Percentiles rank a stretch among this genome's conserved stretches.
These are phyloP conservation scores for Suillus subaureus DNA, from an alignment of 768 basidiomycete genomes.

Conservation along the genomic window DNA sequence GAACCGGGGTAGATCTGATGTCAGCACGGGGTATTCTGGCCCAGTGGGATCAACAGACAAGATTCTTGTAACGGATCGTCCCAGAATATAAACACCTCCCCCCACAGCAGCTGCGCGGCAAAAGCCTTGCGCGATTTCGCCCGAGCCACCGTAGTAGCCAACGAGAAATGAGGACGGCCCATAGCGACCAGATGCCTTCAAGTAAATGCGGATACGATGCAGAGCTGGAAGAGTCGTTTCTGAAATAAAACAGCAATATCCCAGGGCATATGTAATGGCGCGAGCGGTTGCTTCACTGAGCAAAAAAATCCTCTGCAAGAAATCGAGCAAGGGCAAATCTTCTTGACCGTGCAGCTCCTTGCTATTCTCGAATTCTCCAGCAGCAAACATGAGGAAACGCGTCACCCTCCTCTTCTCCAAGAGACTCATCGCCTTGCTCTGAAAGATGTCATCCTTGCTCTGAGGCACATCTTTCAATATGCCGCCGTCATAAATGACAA, in stretches of 20 bases:
- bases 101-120: constrained; percentile 84
- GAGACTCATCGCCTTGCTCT: constrained; percentile 71
- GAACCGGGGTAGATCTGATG: constrained; percentile 31
- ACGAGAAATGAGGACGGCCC: constrained; percentile 88
- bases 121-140: constrained; percentile 92
- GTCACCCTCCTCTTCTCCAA: constrained; percentile 89
- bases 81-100: constrained; percentile 74
- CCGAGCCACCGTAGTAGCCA: constrained; percentile 93
- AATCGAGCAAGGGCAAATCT: constrained; percentile 58
- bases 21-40: constrained; percentile 17
- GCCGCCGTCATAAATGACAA: constrained; percentile 58
- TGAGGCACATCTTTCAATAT: constrained; percentile 72
- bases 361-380: constrained; percentile 69
- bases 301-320: constrained; percentile 64
- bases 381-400: constrained; percentile 86
- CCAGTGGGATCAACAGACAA: constrained; percentile 26
- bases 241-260: constrained; percentile 60
- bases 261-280: constrained; percentile 77
- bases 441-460: constrained; percentile 93
- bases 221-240: constrained; percentile 71
- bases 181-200: constrained; percentile 83
- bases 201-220: constrained; percentile 68
- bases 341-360: constrained; percentile 61
- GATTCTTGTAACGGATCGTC: constrained; percentile 42
- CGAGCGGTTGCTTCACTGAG: constrained; percentile 57